Evolutionary conservation across 371 early-diverging fungal species (phyloP).

Genomic region (Haplosporangium sp.): DNA sequence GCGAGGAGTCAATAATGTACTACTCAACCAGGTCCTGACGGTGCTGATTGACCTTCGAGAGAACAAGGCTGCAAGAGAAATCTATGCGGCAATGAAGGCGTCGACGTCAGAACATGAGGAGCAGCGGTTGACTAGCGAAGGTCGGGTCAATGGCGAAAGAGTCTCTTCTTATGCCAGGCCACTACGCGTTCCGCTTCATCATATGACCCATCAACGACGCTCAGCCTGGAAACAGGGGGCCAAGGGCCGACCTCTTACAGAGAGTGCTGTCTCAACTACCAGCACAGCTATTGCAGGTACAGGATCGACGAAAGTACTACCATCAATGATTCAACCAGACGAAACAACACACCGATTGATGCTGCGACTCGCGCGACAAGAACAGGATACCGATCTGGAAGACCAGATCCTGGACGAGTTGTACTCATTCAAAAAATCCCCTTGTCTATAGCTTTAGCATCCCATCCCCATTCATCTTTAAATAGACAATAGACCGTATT

Average conservation of each 20-base stretch:
- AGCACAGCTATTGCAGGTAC: background rate
- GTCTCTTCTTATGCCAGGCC: background rate
- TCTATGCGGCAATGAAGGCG: slow-evolving; percentile 21
- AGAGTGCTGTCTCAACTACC: background rate
- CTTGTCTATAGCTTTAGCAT: too few species aligned
- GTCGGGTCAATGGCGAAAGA: background rate
- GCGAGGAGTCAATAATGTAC: slow-evolving; percentile 13
- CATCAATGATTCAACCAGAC: slow-evolving; percentile 14
- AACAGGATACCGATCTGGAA: slow-evolving; percentile 21
- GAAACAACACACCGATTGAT: slow-evolving; percentile 18
- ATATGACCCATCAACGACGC: background rate
- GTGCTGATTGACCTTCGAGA: slow-evolving; percentile 34
- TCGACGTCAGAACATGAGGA: background rate
- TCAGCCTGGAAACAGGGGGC: background rate
- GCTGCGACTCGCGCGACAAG: slow-evolving; percentile 17
- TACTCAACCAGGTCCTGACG: slow-evolving; percentile 40
- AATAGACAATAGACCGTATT: background rate
- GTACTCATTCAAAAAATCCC: background rate
- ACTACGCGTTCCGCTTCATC: background rate
- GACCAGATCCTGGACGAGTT: slow-evolving; percentile 5
- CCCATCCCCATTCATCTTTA: too few species aligned
- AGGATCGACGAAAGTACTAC: background rate
- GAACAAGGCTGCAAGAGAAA: slow-evolving; percentile 24
- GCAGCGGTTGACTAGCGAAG: background rate
- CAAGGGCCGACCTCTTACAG: too few species aligned